A percentile compares a stretch with the other conserved stretches of the same genome.
Evolutionary conservation across 805 yeast species (phyloP).

Genomic region (Kodamaea neixiangensis): DNA sequence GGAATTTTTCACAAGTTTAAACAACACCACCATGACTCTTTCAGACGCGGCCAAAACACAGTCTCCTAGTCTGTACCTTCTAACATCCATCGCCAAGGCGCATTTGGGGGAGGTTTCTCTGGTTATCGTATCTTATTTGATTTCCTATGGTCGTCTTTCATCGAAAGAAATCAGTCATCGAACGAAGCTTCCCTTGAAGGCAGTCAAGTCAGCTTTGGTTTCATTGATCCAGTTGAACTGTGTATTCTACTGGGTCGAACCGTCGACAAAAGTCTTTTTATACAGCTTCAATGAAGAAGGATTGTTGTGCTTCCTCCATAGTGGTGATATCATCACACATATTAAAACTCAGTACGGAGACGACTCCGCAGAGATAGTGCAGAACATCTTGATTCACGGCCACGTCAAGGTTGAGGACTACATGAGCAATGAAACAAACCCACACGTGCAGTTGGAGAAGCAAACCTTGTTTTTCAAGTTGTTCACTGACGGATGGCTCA

Average conservation of each 20-base stretch:
- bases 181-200: slow-evolving; percentile 48
- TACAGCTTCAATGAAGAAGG: slow-evolving; percentile 70
- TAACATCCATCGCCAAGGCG: slow-evolving; percentile 51
- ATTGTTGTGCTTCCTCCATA: slow-evolving; percentile 60
- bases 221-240: slow-evolving; percentile 79
- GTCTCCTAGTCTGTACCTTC: slow-evolving; percentile 63
- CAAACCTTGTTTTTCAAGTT: slow-evolving; percentile 29
- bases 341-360: slow-evolving; percentile 49
- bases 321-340: slow-evolving; percentile 70
- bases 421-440: slow-evolving; percentile 25
- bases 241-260: slow-evolving; percentile 63
- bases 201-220: slow-evolving; percentile 67
- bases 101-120: slow-evolving; percentile 78
- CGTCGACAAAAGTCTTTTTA: slow-evolving; percentile 32
- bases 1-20: neutral
- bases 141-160: slow-evolving; percentile 67
- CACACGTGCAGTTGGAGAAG: slow-evolving; percentile 20
- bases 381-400: slow-evolving; percentile 70
- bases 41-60: slow-evolving; percentile 46
- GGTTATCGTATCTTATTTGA: slow-evolving; percentile 55
- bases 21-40: neutral
- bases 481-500: slow-evolving; percentile 40
- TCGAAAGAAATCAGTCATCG: slow-evolving; percentile 52
- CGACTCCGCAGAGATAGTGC: slow-evolving; percentile 59
- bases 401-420: slow-evolving; percentile 58